Evolutionary conservation across 1,284 basidiomycete genomes (phyloP), one percentile per base, ranked within the genome.

Genomic region (Rhodotorula glutinis): DNA sequence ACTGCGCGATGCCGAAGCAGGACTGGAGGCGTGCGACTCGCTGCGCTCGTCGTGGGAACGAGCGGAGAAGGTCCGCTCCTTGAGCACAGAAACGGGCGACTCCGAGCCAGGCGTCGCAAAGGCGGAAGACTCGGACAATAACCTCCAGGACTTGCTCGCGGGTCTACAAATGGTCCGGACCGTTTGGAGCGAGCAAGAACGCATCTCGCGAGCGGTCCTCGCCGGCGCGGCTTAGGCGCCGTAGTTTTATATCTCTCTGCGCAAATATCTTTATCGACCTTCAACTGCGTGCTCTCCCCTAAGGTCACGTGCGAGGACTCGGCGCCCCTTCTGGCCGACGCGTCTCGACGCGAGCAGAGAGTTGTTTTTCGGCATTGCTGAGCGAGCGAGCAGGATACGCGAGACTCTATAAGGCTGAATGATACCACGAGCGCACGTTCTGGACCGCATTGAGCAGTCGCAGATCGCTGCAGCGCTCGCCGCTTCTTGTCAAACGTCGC

Each of bases 151-250:
- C 25, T 25, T 51, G 47, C 47, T 25, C n/a, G 53, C 44, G 29
- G 58, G 64, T 16, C 25, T 61, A 29, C 41, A 11, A 13, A 66
- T 74, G 70, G 17, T 72, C 11, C 49, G 57, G 52, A 63, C 62
- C 25, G 58, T 74, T 1, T 69, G 67, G 70, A 23, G 30, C 46
- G 67, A 57, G 11, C 67, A 72, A 52, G 13, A 14, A 27, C 25
- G 60, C 44, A 67, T 71, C n/a, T 70, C 65, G n/a, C 25, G 47
- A 11, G 66, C 41, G 4, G 69, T 71, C 1, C 16, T 21, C 53
- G 43, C 27, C 53, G 58, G 54, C n/a, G 21, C 17, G 3, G 53
- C n/a, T 10, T 25, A 38, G 13, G 9, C 43, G 41, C 40, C 14
- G 38, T 43, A 44, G 47, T 14, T 51, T 51, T 27, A 2, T n/a